phyloP scores from a whole-genome alignment of 2,329 filamentous ascomycete species.

The Verticillium isaacii region DNA sequence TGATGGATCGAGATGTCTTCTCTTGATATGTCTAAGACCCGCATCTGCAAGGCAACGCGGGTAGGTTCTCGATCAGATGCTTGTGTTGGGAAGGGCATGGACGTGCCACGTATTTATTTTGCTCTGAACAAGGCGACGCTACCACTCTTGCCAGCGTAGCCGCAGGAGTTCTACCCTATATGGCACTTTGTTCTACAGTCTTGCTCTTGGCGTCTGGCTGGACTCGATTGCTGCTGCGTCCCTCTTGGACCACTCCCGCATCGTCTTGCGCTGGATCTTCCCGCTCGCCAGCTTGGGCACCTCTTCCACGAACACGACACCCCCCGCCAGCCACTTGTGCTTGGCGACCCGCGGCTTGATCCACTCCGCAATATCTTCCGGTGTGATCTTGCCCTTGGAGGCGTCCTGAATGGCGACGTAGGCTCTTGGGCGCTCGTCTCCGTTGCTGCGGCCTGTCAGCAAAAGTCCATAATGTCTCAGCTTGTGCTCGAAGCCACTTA shows the following conservation, averaged over 20 bases:
- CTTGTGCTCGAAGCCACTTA: slow-evolving; percentile 17
- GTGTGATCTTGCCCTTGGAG: slow-evolving; percentile 37
- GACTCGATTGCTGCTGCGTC: slow-evolving; percentile 33
- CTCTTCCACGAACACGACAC: slow-evolving; percentile 49
- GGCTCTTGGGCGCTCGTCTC: slow-evolving; percentile 47
- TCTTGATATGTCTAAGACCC: too few species aligned
- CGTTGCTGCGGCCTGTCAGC: slow-evolving; percentile 23
- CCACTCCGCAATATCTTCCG: slow-evolving; percentile 46
- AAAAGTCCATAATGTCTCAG: background rate
- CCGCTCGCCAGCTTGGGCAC: slow-evolving; percentile 53
- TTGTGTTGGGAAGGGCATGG: too few species aligned
- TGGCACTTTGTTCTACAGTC: slow-evolving; percentile 1
- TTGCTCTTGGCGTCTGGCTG: slow-evolving; percentile 5
- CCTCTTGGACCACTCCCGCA: slow-evolving; percentile 53
- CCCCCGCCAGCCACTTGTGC: slow-evolving; percentile 47
- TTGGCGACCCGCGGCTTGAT: slow-evolving; percentile 42
- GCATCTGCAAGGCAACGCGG: too few species aligned
- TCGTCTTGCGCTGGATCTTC: slow-evolving; percentile 52
- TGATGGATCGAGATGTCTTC: too few species aligned
- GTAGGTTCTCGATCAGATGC: too few species aligned
- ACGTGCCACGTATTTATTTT: too few species aligned
- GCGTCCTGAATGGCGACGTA: slow-evolving; percentile 46
- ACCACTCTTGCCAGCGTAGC: too few species aligned
- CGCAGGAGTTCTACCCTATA: too few species aligned
- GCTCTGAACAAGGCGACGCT: background rate